Percentiles rank a stretch among this genome's conserved stretches.
Conservation (phyloP, 2,329 filamentous ascomycete genomes). For the Ilyonectria sp. region DNA sequence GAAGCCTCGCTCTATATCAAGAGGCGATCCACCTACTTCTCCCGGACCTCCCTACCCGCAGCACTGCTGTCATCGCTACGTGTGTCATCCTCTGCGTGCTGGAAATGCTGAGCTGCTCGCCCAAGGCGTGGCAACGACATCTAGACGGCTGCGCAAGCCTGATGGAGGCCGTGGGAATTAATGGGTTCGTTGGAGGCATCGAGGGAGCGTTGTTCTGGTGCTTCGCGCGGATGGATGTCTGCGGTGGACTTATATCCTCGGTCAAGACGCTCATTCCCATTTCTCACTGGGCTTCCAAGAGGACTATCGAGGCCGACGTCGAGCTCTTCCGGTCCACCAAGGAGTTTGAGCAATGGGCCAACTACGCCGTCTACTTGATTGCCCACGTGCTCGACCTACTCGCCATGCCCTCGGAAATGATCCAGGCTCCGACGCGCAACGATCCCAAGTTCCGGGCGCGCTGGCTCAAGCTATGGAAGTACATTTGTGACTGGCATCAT, state of each 20-base stretch:
- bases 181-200: slow-evolving; percentile 65
- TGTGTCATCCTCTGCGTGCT: slow-evolving; percentile 69
- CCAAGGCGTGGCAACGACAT: slow-evolving; percentile 66
- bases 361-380: slow-evolving; percentile 64
- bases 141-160: slow-evolving; percentile 67
- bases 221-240: slow-evolving; percentile 69
- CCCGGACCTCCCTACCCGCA: slow-evolving; percentile 62
- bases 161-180: slow-evolving; percentile 65
- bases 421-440: slow-evolving; percentile 36
- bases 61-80: slow-evolving; percentile 65
- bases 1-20: slow-evolving; percentile 64
- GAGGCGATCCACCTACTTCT: slow-evolving; percentile 65
- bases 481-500: slow-evolving; percentile 59
- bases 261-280: slow-evolving; percentile 65
- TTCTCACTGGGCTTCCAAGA: slow-evolving; percentile 60
- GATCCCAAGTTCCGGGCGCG: slow-evolving; percentile 45
- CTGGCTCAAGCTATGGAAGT: slow-evolving; percentile 58
- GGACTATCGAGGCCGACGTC: slow-evolving; percentile 50
- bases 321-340: slow-evolving; percentile 53
- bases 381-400: slow-evolving; percentile 61
- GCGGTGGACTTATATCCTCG: slow-evolving; percentile 66
- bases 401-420: slow-evolving; percentile 36
- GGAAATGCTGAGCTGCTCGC: slow-evolving; percentile 66
- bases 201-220: slow-evolving; percentile 69
- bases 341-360: slow-evolving; percentile 64